Evolutionary conservation across 169 alveolate species (phyloP), one percentile per base, ranked within the genome.

Genomic region (Toxoplasma gondii): DNA sequence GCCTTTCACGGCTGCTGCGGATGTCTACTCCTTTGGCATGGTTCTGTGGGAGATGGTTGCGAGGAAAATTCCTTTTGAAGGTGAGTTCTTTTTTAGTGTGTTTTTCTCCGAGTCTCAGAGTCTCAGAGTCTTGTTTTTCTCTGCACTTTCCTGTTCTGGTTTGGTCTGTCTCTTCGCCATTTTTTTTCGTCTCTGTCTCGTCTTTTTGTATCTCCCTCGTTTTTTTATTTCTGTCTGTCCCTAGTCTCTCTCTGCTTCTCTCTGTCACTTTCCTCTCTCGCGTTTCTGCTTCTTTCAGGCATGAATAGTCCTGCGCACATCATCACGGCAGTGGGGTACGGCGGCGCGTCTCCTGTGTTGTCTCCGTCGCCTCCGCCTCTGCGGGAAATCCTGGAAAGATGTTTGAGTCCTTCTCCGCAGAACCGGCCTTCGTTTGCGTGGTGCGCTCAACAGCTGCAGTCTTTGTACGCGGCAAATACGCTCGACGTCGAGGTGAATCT

Each of bases 11-110:
- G 95, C 90, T 69, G 96, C 98, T 5, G 97, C 98, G 5, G 98
- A 97, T 74, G 98, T 97, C 22, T 97, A 97, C 54, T 95, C 97
- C 78, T 97, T 95, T 93, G 98, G 98, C 49, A 93, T 97, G 38
- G 95, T 97, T 4, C 91, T 97, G 39, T 97, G 98, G 98, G 98
- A 97, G 84, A 97, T 97, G 97, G 67, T 97, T n/a, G 91, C 96
- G 49, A 96, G 97, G 31, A 95, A 96, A 58, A 95, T 96, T 53
- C 98, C 98, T 12, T 93, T 87, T 31, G 36, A 91, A 45, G 91
- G 93, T 88, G 44, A 4, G 74, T 64, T 64, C 34, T 19, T 27
- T 64, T 31, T 19, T 16, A 16, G 74, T 64, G 58, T 4, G 74
- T 19, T 16, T 64, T 16, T 19, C n/a, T 64, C 74, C 29, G 31